phyloP scores from a whole-genome alignment of 176 grass and related monocot genomes.

The Triticum dicoccoides region DNA sequence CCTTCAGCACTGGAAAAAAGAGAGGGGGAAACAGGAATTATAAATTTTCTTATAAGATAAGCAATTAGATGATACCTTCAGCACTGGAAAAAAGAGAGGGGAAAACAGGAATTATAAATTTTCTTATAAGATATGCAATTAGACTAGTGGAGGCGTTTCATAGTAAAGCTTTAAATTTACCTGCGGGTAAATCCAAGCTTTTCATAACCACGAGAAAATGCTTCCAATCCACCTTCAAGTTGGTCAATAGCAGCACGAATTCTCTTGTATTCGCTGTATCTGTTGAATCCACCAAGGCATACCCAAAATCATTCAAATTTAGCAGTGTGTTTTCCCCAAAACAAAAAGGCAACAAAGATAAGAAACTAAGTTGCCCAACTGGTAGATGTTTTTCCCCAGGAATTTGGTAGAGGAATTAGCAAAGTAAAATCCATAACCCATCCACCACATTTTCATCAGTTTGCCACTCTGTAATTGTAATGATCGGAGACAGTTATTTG shows the following conservation, averaged over 20 bases:
- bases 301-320: background rate
- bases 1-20: slow-evolving; percentile 62
- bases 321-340: background rate
- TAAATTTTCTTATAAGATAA: slow-evolving; percentile 11
- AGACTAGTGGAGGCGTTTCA: background rate
- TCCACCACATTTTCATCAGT: slow-evolving; percentile 13
- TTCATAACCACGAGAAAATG: slow-evolving; percentile 97
- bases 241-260: slow-evolving; percentile 74
- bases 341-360: slow-evolving; percentile 7
- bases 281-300: slow-evolving; percentile 43
- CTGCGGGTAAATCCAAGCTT: slow-evolving; percentile 79
- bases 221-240: slow-evolving; percentile 93
- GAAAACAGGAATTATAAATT: slow-evolving; percentile 5
- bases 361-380: background rate
- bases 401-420: background rate
- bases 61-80: background rate
- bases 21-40: background rate
- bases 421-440: background rate
- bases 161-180: slow-evolving; percentile 34
- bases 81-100: no score
- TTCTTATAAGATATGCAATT: background rate
- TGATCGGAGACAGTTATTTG: background rate
- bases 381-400: background rate
- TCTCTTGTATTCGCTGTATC: slow-evolving; percentile 85
- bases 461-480: background rate